Percentiles rank a stretch among this genome's conserved stretches.
Evolutionary conservation across 2,329 filamentous ascomycete genomes (phyloP).

Genomic region (Alternaria gansuensis): DNA sequence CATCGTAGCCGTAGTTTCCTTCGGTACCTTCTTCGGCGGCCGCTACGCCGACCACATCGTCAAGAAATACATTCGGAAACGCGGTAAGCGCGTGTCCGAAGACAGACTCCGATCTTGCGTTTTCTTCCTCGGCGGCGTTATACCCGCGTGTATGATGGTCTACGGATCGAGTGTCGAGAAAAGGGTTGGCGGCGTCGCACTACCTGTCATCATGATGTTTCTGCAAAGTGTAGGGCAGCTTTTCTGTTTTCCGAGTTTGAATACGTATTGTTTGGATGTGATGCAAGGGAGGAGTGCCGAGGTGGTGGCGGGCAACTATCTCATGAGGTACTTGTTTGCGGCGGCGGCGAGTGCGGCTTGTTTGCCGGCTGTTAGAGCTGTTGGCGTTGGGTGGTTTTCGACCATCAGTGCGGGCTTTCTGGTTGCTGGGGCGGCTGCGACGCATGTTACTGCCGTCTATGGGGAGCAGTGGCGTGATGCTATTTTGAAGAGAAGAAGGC

Average conservation of each 20-base stretch:
- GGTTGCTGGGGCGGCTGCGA: slow-evolving; percentile 55
- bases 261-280: slow-evolving; percentile 84
- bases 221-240: slow-evolving; percentile 77
- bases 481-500: slow-evolving; percentile 63
- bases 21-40: slow-evolving; percentile 76
- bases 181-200: slow-evolving; percentile 62
- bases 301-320: slow-evolving; percentile 82
- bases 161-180: slow-evolving; percentile 73
- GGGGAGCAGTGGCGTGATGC: slow-evolving; percentile 63
- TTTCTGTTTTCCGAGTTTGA: slow-evolving; percentile 77
- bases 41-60: slow-evolving; percentile 74
- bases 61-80: slow-evolving; percentile 69
- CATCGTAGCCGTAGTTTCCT: slow-evolving; percentile 75
- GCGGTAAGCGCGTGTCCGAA: slow-evolving; percentile 70
- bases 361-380: slow-evolving; percentile 74
- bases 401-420: slow-evolving; percentile 72
- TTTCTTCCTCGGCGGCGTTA: slow-evolving; percentile 64
- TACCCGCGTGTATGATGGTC: slow-evolving; percentile 71
- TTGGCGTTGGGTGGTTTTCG: slow-evolving; percentile 84
- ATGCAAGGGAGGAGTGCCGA: slow-evolving; percentile 76
- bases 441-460: slow-evolving; percentile 61
- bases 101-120: slow-evolving; percentile 68
- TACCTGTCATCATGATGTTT: slow-evolving; percentile 78
- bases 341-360: slow-evolving; percentile 75
- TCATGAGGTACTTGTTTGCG: slow-evolving; percentile 78